phyloP scores from a whole-genome alignment of 208 protist species.

The Acanthamoeba polyphaga region DNA sequence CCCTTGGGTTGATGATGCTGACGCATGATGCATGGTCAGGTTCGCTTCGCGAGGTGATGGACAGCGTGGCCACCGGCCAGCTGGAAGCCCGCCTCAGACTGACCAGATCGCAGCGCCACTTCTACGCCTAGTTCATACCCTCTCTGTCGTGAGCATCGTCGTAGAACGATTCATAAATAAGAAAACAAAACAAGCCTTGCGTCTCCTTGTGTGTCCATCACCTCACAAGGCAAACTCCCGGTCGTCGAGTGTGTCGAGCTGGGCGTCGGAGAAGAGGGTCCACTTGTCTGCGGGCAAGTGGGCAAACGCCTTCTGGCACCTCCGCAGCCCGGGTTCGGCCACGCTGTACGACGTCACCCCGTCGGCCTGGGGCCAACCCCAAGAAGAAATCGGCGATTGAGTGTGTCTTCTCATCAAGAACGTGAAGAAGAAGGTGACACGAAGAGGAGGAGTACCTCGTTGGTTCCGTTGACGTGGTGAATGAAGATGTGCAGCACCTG shows the following conservation, averaged over 20 bases:
- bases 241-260: neutral
- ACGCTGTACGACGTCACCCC: constrained; percentile 20
- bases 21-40: neutral
- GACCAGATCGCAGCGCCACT: constrained; percentile 45
- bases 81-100: constrained; percentile 36
- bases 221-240: neutral
- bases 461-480: constrained; percentile 48
- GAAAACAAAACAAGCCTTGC: neutral
- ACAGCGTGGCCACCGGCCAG: neutral
- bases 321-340: neutral
- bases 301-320: neutral
- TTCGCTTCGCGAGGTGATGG: constrained; percentile 19
- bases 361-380: too few species aligned
- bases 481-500: constrained; percentile 58
- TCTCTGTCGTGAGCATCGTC: neutral
- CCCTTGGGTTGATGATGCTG: neutral
- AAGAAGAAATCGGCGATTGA: too few species aligned
- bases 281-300: neutral
- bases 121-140: neutral
- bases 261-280: constrained; percentile 18
- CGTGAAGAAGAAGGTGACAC: neutral
- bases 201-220: too few species aligned
- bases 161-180: neutral
- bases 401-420: neutral
- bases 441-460: neutral